Evolutionary conservation across 2,329 filamentous ascomycete genomes (phyloP).

Genomic region (Fusarium chlamydosporum): DNA sequence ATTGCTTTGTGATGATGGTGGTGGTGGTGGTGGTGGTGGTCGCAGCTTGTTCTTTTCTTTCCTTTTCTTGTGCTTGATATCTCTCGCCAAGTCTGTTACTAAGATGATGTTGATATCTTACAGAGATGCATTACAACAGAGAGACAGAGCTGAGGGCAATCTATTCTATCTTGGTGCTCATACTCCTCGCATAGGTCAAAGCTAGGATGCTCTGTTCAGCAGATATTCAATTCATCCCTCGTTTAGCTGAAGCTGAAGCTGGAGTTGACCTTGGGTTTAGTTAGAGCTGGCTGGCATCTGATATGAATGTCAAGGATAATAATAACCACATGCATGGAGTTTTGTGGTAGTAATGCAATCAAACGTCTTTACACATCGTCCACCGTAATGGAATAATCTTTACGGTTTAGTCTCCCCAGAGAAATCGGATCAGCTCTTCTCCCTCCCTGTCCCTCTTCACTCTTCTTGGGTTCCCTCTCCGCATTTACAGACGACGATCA

Average conservation of each 20-base stretch:
- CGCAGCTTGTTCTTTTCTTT: background rate
- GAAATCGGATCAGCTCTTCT: constrained; percentile 18
- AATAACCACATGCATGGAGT: constrained; percentile 6
- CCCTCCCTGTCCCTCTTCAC: background rate
- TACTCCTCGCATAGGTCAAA: constrained; percentile 11
- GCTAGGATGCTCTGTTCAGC: constrained; percentile 13
- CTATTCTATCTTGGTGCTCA: background rate
- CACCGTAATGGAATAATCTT: constrained; percentile 41
- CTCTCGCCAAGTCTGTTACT: constrained; percentile 31
- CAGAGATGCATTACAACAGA: constrained; percentile 16
- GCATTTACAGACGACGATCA: constrained; percentile 37
- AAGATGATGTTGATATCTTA: constrained; percentile 30
- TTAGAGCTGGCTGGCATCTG: background rate
- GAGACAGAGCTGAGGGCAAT: constrained; percentile 1
- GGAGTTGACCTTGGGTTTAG: constrained; percentile 14
- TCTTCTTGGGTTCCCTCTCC: constrained; percentile 27
- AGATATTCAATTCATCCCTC: constrained; percentile 3
- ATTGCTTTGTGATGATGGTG: background rate
- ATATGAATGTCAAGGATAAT: constrained; percentile 3
- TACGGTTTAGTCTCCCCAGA: constrained; percentile 10
- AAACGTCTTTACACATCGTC: constrained; percentile 40
- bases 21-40: constrained; percentile 1
- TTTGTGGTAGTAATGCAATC: constrained; percentile 42
- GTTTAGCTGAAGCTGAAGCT: constrained; percentile 13
- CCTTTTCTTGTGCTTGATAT: constrained; percentile 2